Base-by-base conservation (phyloP, 2,329 filamentous ascomycete species). In the Epichloe sibirici region DNA sequence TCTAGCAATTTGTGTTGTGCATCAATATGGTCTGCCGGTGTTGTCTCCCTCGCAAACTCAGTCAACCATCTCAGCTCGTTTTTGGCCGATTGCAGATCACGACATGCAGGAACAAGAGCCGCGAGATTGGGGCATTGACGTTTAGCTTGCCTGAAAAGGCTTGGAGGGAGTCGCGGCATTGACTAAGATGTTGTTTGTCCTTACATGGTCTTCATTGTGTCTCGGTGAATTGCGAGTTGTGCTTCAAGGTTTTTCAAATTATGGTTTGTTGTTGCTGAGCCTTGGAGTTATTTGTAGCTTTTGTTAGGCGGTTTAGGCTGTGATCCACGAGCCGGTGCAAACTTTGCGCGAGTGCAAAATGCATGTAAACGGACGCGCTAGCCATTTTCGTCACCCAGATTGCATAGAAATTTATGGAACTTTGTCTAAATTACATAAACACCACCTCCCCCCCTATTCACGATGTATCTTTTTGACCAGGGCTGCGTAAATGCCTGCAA, bases 31-130 rank as follows among this genome's bases (percentile, higher is more conserved):
- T 54, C 45, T 43, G 48, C 39, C 34, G 48, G 13, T 49, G 51
- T 54, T 13, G 58, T 62, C 52, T 58, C 59, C 38, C 72, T 66
- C 57, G 76, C 74, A 62, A 87, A 78, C 57, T 85, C 75, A 49
- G 71, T 73, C 50, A 91, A 77, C 87, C 86, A 91, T 61, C 84
- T 77, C 49, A 90, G 71, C 70, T 91, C 86, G 61, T 81, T 82
- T 51, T 72, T 71, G 5, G 85, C 82, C 3, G 82, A 81, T n/a
- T 66, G 63, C 2, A 89, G 62, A 59, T 81, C 76, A 55, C 83
- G 75, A 58, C 84, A 86, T 8, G 75, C 75, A 13, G 75, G 79
- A 1, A 91, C 75, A 4, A 91, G 75, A 2, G 73, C 64, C 7
- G 79, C 73, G 5, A 86, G 72, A 48, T 82, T 68, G 1, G 76